Evolutionary conservation across 192 early-diverging fungal species (phyloP), one percentile per base, ranked within the genome.

Genomic region (Rhizoclosmatium globosum): DNA sequence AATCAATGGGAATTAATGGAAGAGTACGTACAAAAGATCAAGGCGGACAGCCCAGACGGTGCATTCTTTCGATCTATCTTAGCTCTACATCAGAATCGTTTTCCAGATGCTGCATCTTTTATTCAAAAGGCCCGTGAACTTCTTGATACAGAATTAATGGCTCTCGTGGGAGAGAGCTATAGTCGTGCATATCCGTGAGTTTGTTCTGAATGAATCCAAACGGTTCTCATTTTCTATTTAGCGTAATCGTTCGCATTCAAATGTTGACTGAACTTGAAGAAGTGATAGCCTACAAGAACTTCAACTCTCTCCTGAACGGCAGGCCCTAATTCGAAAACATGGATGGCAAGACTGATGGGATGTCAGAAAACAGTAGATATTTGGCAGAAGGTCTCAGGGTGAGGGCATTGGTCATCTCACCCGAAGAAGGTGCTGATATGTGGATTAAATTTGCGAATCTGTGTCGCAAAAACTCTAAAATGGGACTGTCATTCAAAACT

Each of bases 261-360:
- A 95, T 97, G 95, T 90, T 97, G 78, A 90, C 95, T 38, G 82
- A 92, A 62, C 82, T 97, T 43, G 95, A 97, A 77, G 95, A 97
- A 80, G 92, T 95, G 47, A 92, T 96, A 23, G 81, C 83, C 1
- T 97, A 94, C 73, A 94, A 94, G 69, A 85, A 89, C 45, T 86
- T 85, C 13, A 76, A 89, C 90, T 93, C 66, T 90, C 92, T 38
- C 83, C 86, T 0, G 91, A 95, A 67, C 81, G 89, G 45, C 88
- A 79, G 45, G 87, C 84, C 0, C 92, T 95, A 38, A 83, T 90
- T 58, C 84, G 81, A 79, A 88, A 38, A 94, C 94, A 0, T 97
- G 95, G 95, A 92, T 92, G 87, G 58, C 65, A 48, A 78, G 81
- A 57, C 46, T 79, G 41, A 59, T 81, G 53, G 68, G 94, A 6